Percentiles rank a stretch among this genome's conserved stretches.
These are phyloP conservation scores for Kwoniella sp. DNA, from an alignment of 768 basidiomycete species.

Conservation along the genomic window DNA sequence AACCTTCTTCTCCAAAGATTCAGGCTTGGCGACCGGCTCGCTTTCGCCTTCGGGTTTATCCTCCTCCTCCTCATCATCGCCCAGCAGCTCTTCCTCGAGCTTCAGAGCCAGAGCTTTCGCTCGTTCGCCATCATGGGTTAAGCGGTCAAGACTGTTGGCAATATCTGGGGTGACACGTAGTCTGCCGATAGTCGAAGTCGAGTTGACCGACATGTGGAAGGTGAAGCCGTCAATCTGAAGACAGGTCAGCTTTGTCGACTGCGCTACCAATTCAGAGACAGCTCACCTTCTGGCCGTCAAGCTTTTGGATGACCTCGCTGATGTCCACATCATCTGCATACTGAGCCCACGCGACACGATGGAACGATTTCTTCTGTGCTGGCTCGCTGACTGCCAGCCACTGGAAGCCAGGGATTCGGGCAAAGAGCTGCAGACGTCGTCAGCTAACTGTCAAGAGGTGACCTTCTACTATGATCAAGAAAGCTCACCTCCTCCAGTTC, in stretches of 20 bases:
- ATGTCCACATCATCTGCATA: conserved; percentile 86
- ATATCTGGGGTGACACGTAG: conserved; percentile 80
- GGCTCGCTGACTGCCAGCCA: conserved; percentile 92
- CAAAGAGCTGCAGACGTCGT: conserved; percentile 65
- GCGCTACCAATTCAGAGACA: neutral
- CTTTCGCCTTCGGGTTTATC: conserved; percentile 51
- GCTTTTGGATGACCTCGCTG: conserved; percentile 67
- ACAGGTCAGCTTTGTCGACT: conserved; percentile 13
- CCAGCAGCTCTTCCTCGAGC: conserved; percentile 68
- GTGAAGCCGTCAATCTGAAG: conserved; percentile 90
- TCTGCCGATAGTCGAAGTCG: conserved; percentile 69
- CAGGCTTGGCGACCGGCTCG: conserved; percentile 45
- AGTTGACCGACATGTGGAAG: conserved; percentile 72
- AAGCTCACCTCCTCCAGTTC: conserved; percentile 83
- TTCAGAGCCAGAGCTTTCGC: conserved; percentile 71
- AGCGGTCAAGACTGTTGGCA: conserved; percentile 74
- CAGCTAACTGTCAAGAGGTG: neutral
- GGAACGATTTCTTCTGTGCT: conserved; percentile 86
- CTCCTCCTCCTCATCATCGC: conserved; percentile 22
- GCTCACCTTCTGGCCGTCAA: conserved; percentile 82
- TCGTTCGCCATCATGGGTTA: conserved; percentile 78
- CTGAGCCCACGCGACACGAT: conserved; percentile 90
- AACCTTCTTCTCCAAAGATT: conserved; percentile 37
- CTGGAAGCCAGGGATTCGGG: conserved; percentile 75
- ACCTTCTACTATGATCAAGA: too few species aligned